Percentiles rank a stretch among this genome's conserved stretches.
These are phyloP conservation scores for Limonium bicolor DNA, from an alignment of 148 eudicot species.

Conservation along the genomic window DNA sequence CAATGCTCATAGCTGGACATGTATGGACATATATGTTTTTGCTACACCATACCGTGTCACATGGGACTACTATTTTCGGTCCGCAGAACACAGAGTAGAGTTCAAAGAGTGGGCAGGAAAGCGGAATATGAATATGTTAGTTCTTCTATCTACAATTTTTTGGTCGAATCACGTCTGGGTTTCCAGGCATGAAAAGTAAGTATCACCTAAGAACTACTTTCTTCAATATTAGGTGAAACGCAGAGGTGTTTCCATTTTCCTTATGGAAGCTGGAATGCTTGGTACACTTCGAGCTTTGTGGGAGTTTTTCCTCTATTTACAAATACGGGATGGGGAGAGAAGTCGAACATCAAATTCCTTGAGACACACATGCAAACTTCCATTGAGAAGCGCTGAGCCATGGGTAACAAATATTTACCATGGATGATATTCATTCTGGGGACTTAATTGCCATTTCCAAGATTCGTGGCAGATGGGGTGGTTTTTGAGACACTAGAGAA, in stretches of 20 bases:
- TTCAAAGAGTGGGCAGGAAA: slow-evolving; percentile 76
- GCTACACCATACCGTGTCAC: slow-evolving; percentile 96
- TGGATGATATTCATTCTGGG: slow-evolving; percentile 81
- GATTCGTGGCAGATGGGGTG: slow-evolving; percentile 96
- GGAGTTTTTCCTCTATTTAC: slow-evolving; percentile 89
- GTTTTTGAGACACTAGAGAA: slow-evolving; percentile 94
- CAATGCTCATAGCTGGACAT: slow-evolving; percentile 85
- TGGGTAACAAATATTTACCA: slow-evolving; percentile 70
- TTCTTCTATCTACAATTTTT: slow-evolving; percentile 3
- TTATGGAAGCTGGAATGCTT: slow-evolving; percentile 91
- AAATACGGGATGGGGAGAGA: slow-evolving; percentile 86
- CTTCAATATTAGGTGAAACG: slow-evolving; percentile 44
- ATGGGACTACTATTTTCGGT: slow-evolving; percentile 73
- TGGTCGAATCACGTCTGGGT: too few species aligned
- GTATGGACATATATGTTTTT: slow-evolving; percentile 89
- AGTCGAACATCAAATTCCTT: slow-evolving; percentile 67
- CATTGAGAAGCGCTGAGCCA: slow-evolving; percentile 69
- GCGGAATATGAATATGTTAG: slow-evolving; percentile 90
- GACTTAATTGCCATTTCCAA: slow-evolving; percentile 90
- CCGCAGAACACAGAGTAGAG: slow-evolving; percentile 79
- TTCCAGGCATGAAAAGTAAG: too few species aligned
- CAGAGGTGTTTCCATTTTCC: slow-evolving; percentile 85
- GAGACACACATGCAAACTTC: slow-evolving; percentile 80
- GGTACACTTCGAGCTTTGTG: slow-evolving; percentile 79
- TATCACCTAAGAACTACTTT: too few species aligned